A percentile compares a stretch with the other conserved stretches of the same genome.
Evolutionary conservation across 257 asterid species (phyloP).

Genomic region (Nicotiana attenuata): DNA sequence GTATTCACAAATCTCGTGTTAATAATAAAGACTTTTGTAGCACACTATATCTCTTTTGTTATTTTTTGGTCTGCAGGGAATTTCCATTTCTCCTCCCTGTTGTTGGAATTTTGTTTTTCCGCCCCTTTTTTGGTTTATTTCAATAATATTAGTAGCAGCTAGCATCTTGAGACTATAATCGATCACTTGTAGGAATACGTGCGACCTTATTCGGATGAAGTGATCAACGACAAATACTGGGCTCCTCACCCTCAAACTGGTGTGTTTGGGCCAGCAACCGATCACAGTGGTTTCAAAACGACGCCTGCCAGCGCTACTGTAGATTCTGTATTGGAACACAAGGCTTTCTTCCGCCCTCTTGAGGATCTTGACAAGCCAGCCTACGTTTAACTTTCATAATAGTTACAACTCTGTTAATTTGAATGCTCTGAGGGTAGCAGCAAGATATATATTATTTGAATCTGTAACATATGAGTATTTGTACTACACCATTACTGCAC

Average conservation of each 20-base stretch:
- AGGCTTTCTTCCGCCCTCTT: conserved; percentile 70
- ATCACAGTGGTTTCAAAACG: conserved; percentile 24
- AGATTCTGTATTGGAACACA: conserved; percentile 75
- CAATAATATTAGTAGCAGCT: neutral
- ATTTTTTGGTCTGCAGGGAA: too few species aligned
- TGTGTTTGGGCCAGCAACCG: conserved; percentile 73
- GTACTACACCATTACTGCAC: neutral
- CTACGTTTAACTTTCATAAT: neutral
- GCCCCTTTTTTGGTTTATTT: neutral
- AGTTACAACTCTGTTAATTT: neutral
- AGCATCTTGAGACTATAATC: too few species aligned
- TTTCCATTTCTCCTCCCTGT: too few species aligned
- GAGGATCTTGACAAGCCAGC: conserved; percentile 82
- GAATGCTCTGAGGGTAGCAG: neutral
- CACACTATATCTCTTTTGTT: too few species aligned
- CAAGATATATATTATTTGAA: neutral
- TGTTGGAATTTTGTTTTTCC: too few species aligned
- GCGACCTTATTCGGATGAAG: conserved; percentile 38
- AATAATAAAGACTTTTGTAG: too few species aligned
- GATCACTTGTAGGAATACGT: conserved; percentile 31
- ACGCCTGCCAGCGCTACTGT: conserved; percentile 6
- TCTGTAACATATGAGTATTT: neutral
- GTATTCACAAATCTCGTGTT: too few species aligned
- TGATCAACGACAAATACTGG: conserved; percentile 60
- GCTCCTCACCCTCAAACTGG: conserved; percentile 82